phyloP scores from a whole-genome alignment of 768 basidiomycete species.

The Phanerochaete carnosa region DNA sequence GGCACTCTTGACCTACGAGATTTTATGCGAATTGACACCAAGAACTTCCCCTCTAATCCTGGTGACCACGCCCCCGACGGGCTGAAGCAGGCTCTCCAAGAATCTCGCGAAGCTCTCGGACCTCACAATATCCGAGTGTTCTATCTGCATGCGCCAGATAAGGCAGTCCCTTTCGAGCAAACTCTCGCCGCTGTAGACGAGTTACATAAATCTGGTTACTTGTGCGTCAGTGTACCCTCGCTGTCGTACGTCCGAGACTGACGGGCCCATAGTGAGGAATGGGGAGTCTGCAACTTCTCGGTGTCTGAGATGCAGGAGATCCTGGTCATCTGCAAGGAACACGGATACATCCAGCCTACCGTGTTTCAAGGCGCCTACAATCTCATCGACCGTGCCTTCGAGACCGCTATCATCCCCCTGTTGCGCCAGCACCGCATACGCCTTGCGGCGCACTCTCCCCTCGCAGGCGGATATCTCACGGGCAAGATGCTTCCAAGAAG shows the following conservation, averaged over 20 bases:
- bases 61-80: slow-evolving; percentile 40
- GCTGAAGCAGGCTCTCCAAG: slow-evolving; percentile 41
- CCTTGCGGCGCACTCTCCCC: slow-evolving; percentile 30
- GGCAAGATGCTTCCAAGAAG: neutral
- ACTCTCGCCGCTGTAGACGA: slow-evolving; percentile 40
- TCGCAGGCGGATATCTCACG: slow-evolving; percentile 16
- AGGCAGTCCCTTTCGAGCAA: slow-evolving; percentile 52
- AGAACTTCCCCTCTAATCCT: slow-evolving; percentile 30
- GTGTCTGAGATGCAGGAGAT: slow-evolving; percentile 26
- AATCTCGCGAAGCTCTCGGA: slow-evolving; percentile 45
- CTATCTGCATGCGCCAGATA: slow-evolving; percentile 62
- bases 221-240: slow-evolving; percentile 32
- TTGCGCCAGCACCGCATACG: slow-evolving; percentile 24
- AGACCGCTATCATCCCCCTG: slow-evolving; percentile 22
- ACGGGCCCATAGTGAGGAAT: neutral
- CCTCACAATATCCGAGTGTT: slow-evolving; percentile 45
- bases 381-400: slow-evolving; percentile 17
- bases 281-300: slow-evolving; percentile 19
- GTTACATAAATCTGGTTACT: slow-evolving; percentile 54
- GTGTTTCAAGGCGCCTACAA: slow-evolving; percentile 25
- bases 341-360: slow-evolving; percentile 21
- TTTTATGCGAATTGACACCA: slow-evolving; percentile 1
- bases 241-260: neutral
- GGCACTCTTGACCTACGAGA: neutral
- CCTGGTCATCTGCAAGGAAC: slow-evolving; percentile 22